Evolutionary conservation across 257 asterid species (phyloP).

Genomic region (Linderniella brevidens): DNA sequence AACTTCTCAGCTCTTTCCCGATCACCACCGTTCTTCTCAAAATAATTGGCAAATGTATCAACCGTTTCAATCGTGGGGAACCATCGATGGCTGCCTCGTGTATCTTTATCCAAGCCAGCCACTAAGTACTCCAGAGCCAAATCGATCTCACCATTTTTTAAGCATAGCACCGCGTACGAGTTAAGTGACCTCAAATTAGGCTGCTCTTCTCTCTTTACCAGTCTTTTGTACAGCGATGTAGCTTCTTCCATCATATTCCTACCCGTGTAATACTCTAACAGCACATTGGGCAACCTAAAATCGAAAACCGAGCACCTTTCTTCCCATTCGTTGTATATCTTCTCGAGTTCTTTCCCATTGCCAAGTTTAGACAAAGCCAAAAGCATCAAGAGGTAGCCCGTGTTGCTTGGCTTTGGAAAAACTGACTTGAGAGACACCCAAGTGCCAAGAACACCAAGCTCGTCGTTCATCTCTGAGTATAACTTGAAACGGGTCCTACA

Average conservation of each 20-base stretch:
- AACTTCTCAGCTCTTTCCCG: constrained; percentile 27
- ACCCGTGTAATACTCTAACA: constrained; percentile 37
- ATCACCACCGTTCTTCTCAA: constrained; percentile 35
- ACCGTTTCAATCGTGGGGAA: constrained; percentile 41
- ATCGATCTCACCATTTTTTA: constrained; percentile 33
- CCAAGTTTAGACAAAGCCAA: constrained; percentile 31
- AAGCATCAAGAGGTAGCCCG: constrained; percentile 26
- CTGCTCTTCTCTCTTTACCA: constrained; percentile 12
- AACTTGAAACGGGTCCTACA: constrained; percentile 29
- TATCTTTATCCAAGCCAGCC: constrained; percentile 27
- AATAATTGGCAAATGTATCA: constrained; percentile 27
- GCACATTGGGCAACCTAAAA: constrained; percentile 43
- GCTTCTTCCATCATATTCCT: constrained; percentile 50
- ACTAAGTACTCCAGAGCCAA: constrained; percentile 33
- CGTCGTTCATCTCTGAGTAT: constrained; percentile 33
- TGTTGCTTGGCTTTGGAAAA: constrained; percentile 15
- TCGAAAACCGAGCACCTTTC: constrained; percentile 20
- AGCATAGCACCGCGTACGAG: constrained; percentile 22
- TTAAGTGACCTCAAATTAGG: constrained; percentile 36
- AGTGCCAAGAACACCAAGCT: constrained; percentile 34
- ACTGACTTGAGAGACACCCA: constrained; percentile 28
- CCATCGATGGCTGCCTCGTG: constrained; percentile 17
- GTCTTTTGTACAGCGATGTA: constrained; percentile 21
- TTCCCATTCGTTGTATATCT: constrained; percentile 50
- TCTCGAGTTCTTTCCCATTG: constrained; percentile 33